A percentile compares a stretch with the other conserved stretches of the same genome.
phyloP scores from a whole-genome alignment of 1,284 basidiomycete genomes.

The Puccinia horiana region DNA sequence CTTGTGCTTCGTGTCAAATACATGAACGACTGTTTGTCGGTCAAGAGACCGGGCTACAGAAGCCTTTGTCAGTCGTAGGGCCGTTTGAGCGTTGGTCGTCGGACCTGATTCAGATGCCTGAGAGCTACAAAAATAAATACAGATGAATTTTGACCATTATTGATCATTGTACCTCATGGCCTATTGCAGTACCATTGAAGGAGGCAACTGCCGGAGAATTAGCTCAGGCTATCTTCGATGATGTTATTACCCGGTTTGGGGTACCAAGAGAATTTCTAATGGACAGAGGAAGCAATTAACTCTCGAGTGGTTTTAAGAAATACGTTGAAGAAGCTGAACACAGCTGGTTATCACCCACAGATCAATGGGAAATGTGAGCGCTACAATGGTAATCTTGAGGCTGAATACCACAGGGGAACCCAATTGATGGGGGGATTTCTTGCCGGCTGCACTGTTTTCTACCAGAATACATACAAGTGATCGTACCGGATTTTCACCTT shows the following conservation, averaged over 20 bases:
- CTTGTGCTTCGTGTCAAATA: neutral
- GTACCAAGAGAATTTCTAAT: constrained; percentile 1
- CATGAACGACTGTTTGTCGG: neutral
- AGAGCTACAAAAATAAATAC: neutral
- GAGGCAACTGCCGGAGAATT: neutral
- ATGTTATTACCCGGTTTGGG: constrained; percentile 1
- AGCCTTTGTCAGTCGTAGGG: neutral
- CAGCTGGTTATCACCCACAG: neutral
- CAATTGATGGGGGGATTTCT: neutral
- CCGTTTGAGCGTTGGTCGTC: constrained; percentile 6
- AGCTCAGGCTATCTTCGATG: neutral
- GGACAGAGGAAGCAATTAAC: neutral
- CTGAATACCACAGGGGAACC: neutral
- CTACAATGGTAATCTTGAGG: constrained; percentile 10
- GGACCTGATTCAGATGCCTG: neutral
- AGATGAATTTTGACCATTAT: neutral
- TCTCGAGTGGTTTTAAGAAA: neutral
- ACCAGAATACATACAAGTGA: neutral
- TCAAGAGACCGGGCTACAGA: neutral
- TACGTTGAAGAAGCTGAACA: neutral
- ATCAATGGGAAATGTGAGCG: neutral
- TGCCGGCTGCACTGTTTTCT: neutral
- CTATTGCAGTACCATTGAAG: neutral
- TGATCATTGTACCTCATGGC: neutral
- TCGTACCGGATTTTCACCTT: neutral